Base-by-base conservation (phyloP, 129 eudicot species). In the Flaveria brownii region DNA sequence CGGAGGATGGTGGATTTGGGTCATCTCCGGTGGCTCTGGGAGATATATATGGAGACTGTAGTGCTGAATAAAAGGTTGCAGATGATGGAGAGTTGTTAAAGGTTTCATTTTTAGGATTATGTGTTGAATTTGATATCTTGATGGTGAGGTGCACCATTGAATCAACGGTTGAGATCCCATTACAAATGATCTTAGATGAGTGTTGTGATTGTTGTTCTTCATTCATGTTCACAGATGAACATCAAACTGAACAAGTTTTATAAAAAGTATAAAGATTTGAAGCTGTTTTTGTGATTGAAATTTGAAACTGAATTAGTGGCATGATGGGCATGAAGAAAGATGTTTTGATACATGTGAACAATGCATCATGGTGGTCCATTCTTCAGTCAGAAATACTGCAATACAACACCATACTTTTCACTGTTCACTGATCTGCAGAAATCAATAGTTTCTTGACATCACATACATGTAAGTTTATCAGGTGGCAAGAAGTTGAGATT, bases 1-100 rank as follows among this genome's bases (percentile, higher is more conserved):
- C 68, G 72, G 83, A 85, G 20, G 74, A 82, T 65, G 83, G 77
- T 9, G 59, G 80, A 71, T 79, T 81, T 52, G 75, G 51, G 68
- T 77, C 82, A 56, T 66, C 81, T 55, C 65, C 51, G 62, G 74
- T 85, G 78, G 94, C 90, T 77, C 98, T 86, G 1, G 98, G 98
- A 76, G 98, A 93, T 39, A 93, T 88, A 70, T 93, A 93, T 22
- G 98, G 98, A 6, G 98, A 93, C 70, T 93, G 98, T 9, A 90
- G 79, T 11, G 98, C 98, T 22, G 98, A 93, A 60, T 83, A 96
- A 81, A 93, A 93, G 66, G 95, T 92, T 47, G 98, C 90, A 17
- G 98, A 93, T 41, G 96, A 86, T 61, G 96, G 93, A 1, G 97
- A 91, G 2, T 83, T 56, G 20, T 8, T 45, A 45, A 45, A 45